These are phyloP conservation scores for Phytophthora crassamura DNA, from an alignment of 352 stramenopile species.

Conservation along the genomic window DNA sequence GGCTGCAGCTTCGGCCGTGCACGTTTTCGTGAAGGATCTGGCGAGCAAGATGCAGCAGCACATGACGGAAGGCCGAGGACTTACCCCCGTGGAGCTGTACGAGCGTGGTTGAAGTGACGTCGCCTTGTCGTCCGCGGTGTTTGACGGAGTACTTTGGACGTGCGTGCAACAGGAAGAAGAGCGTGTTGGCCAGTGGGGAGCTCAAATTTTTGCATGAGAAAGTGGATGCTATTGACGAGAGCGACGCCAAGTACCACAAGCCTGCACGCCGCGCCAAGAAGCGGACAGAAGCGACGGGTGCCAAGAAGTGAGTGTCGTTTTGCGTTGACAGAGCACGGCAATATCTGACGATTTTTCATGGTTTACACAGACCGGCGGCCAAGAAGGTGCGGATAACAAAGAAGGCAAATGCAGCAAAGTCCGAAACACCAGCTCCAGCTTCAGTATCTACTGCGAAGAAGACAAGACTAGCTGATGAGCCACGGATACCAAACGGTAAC, in stretches of 20 bases:
- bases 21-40: conserved; percentile 69
- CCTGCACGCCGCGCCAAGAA: conserved; percentile 36
- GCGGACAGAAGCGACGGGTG: conserved; percentile 9
- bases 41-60: conserved; percentile 51
- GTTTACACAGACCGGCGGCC: conserved; percentile 16
- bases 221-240: conserved; percentile 65
- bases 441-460: conserved; percentile 7
- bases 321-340: neutral
- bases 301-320: conserved; percentile 34
- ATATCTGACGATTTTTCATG: neutral
- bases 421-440: neutral
- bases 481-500: conserved; percentile 8
- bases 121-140: neutral
- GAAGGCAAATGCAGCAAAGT: conserved; percentile 10
- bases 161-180: conserved; percentile 53
- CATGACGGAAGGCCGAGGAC: conserved; percentile 21
- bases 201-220: conserved; percentile 65
- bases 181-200: conserved; percentile 47
- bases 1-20: conserved; percentile 53
- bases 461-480: neutral
- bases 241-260: conserved; percentile 65
- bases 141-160: neutral
- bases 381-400: conserved; percentile 36
- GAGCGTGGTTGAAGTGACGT: conserved; percentile 19
- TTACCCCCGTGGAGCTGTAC: conserved; percentile 73